Base-by-base conservation (phyloP, 2,329 filamentous ascomycete species). In the Paraconiothyrium sp. region DNA sequence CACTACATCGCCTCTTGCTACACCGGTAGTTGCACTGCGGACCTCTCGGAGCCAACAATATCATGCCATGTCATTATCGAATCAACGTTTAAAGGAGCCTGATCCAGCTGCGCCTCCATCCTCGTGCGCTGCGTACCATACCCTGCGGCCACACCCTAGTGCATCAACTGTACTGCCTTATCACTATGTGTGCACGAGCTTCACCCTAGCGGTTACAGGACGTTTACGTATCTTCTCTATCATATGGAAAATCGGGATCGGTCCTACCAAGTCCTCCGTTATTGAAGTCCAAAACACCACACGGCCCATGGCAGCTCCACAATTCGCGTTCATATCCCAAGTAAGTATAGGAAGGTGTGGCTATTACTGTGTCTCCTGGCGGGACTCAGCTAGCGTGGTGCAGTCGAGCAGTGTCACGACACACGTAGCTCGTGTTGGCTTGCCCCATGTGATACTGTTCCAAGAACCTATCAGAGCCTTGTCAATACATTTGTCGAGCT, bases 1-100 rank as follows among this genome's bases (percentile, higher is more conserved):
- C 10, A 39, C 10, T 51, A 32, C 49, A n/a, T 39, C 35, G 49
- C 49, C 49, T 51, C 49, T 16, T 35, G 30, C 49, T 51, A 37
- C 49, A 51, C 49, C 49, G 49, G 49, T 51, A 24, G 37, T 16
- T 24, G 11, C 30, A 20, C n/a, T 44, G 16, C 8, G 41, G 20
- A n/a, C 1, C 20, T 14, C 16, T 44, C 37, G 37, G 10, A 13
- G 11, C 37, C 16, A 41, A 41, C 16, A 41, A 41, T 16, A 41
- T 41, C 14, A 41, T 16, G 37, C 41, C 2, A 20, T 20, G 41
- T 4, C 16, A 7, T 22, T 11, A 37, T n/a, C 16, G 10, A n/a
- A 20, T 9, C 9, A 44, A 9, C 2, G 10, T 10, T 10, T 7
- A 20, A 6, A 6, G 20, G 41, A 6, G 7, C 20, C 16, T 44